Evolutionary conservation across 345 rosid species (phyloP), one percentile per base, ranked within the genome.

Genomic region (Ricinus communis): DNA sequence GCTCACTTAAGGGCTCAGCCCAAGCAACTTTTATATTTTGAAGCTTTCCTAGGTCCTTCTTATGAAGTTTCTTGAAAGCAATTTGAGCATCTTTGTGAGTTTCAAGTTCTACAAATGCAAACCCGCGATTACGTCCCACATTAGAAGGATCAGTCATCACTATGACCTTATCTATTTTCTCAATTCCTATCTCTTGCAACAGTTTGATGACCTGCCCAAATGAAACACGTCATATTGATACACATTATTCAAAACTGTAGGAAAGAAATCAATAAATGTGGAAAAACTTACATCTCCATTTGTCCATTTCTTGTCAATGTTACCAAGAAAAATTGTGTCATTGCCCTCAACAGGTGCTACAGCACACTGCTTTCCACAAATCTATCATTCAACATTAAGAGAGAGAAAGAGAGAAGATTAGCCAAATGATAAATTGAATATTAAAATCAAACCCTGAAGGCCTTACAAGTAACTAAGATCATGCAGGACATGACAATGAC

Each of bases 291-390:
- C 82, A 74, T 79, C 82, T 54, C 61, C 72, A 36, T 66, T 62
- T 56, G 33, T 71, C 82, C 82, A 79, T 36, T 66, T 74, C 73
- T 66, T 79, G 73, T 74, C 74, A 67, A 79, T 74, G 54, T 74
- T 79, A 46, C 82, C 82, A 59, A 79, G 75, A 66, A 70, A 79
- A 56, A 79, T 60, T 21, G 82, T 79, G 73, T 74, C 82, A 62
- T 74, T 74, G 46, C 76, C 82, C 61, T 74, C 82, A 55, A 74
- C 82, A 27, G 73, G 79, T 31, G 64, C 64, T 25, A 73, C 61
- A 49, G 69, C 5, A 74, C 82, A 79, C 69, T 60, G 69, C 73
- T 79, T 79, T 38, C 82, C 82, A 62, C 73, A 65, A 50, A 79
- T 74, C 82, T 79, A 55, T 43, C 28, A 25, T 51, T 41, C 19